These are phyloP conservation scores for Naganishia randhawae DNA, from an alignment of 768 basidiomycete species.

Conservation along the genomic window DNA sequence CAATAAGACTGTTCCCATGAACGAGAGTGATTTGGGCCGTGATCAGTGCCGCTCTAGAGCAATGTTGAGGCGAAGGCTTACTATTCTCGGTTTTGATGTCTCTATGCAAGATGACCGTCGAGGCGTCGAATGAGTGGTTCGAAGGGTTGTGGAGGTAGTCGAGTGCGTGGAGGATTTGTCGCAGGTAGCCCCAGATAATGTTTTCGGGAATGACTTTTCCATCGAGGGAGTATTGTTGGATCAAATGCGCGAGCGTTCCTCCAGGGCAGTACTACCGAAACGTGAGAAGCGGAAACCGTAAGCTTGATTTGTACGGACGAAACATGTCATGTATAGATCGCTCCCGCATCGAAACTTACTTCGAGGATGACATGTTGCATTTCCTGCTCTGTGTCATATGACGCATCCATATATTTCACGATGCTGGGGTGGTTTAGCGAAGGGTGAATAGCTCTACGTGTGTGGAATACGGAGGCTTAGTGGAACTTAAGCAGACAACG, in stretches of 20 bases:
- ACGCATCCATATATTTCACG: not conserved
- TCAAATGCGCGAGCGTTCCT: not conserved
- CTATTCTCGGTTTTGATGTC: slow-evolving; percentile 1
- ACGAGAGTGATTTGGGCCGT: not conserved
- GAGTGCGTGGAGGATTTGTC: not conserved
- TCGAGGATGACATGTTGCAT: not conserved
- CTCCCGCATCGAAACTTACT: not conserved
- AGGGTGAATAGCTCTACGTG: slow-evolving; percentile 1
- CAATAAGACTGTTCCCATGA: not conserved
- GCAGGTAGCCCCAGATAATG: not conserved
- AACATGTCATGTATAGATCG: not conserved
- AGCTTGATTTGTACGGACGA: too few species aligned
- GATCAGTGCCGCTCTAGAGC: not conserved
- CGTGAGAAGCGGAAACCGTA: too few species aligned
- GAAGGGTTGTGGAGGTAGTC: not conserved
- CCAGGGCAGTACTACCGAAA: not conserved
- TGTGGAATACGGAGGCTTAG: not conserved
- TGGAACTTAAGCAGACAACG: not conserved
- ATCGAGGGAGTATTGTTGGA: not conserved
- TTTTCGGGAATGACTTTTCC: not conserved
- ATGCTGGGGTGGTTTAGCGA: not conserved
- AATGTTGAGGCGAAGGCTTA: not conserved
- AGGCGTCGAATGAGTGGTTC: not conserved
- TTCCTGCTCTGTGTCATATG: not conserved
- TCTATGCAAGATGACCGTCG: not conserved